A percentile compares a stretch with the other conserved stretches of the same genome.
phyloP scores from a whole-genome alignment of 371 early-diverging fungal species.

The Lichtheimia hyalospora region DNA sequence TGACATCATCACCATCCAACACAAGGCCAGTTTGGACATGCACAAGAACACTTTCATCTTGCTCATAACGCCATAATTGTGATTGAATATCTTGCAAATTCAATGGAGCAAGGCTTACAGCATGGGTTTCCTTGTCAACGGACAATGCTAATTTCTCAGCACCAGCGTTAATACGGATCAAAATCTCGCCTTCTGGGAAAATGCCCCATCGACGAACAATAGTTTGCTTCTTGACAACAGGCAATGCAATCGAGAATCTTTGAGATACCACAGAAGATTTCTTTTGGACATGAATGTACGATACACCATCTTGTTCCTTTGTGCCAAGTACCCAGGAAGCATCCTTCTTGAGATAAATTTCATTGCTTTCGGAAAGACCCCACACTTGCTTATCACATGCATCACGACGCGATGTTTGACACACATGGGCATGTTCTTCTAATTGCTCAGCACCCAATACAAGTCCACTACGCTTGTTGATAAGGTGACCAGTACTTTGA shows the following conservation, averaged over 20 bases:
- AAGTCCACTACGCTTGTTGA: slow-evolving; percentile 48
- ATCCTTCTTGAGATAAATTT: slow-evolving; percentile 43
- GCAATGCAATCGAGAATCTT: slow-evolving; percentile 41
- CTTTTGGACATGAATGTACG: slow-evolving; percentile 42
- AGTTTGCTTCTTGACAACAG: slow-evolving; percentile 26
- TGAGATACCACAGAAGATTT: slow-evolving; percentile 24
- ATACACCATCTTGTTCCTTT: slow-evolving; percentile 45
- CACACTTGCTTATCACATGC: slow-evolving; percentile 29
- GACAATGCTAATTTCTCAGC: slow-evolving; percentile 28
- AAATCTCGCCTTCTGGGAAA: slow-evolving; percentile 37
- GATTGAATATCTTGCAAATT: slow-evolving; percentile 31
- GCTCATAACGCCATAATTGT: slow-evolving; percentile 48
- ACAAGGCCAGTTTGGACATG: slow-evolving; percentile 55
- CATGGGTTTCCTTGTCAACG: slow-evolving; percentile 31
- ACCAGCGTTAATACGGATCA: slow-evolving; percentile 28
- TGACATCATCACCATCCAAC: slow-evolving; percentile 29
- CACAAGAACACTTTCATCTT: slow-evolving; percentile 39
- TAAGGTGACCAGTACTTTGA: slow-evolving; percentile 26
- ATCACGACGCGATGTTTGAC: slow-evolving; percentile 28
- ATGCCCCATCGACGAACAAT: slow-evolving; percentile 39
- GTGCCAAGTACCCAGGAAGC: slow-evolving; percentile 48
- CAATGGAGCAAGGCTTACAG: slow-evolving; percentile 25
- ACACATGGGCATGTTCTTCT: slow-evolving; percentile 38
- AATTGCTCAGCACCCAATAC: slow-evolving; percentile 46
- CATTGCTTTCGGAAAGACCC: slow-evolving; percentile 29